Conservation (phyloP, 768 basidiomycete genomes). For the Lanmaoa pseudosensibilis region DNA sequence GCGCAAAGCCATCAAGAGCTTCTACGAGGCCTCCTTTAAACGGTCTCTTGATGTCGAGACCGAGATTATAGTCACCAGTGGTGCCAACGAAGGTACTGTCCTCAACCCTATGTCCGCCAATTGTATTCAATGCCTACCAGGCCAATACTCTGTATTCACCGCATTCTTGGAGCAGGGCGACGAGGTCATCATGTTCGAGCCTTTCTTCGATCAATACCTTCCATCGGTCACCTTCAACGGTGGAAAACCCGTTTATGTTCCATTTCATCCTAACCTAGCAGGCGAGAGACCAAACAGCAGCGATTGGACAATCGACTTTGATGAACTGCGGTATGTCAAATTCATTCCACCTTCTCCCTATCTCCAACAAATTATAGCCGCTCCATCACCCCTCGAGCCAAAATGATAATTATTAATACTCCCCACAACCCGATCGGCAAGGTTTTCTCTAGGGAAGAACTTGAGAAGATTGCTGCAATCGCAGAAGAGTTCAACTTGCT, state of each 20-base stretch:
- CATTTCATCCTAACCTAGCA: slow-evolving; percentile 80
- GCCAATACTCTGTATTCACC: slow-evolving; percentile 90
- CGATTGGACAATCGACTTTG: slow-evolving; percentile 90
- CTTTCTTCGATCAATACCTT: slow-evolving; percentile 96
- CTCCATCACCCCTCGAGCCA: slow-evolving; percentile 85
- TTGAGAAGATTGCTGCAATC: slow-evolving; percentile 80
- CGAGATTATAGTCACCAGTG: slow-evolving; percentile 93
- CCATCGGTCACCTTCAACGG: slow-evolving; percentile 93
- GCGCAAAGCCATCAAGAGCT: slow-evolving; percentile 80
- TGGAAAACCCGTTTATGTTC: slow-evolving; percentile 91
- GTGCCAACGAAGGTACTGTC: slow-evolving; percentile 87
- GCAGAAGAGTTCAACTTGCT: slow-evolving; percentile 92
- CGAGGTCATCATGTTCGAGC: slow-evolving; percentile 98
- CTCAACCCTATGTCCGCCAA: background rate
- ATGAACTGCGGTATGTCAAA: slow-evolving; percentile 70
- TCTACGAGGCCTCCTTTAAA: slow-evolving; percentile 68
- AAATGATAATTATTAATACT: slow-evolving; percentile 94
- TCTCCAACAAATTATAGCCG: slow-evolving; percentile 43
- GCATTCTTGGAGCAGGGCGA: slow-evolving; percentile 92
- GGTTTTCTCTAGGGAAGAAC: slow-evolving; percentile 82
- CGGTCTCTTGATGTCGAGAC: slow-evolving; percentile 78
- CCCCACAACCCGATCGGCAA: slow-evolving; percentile 99
- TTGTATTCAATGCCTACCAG: slow-evolving; percentile 31
- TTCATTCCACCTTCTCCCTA: background rate
- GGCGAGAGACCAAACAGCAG: slow-evolving; percentile 52